phyloP scores from a whole-genome alignment of 2,329 filamentous ascomycete species.

The Emericellopsis atlantica region DNA sequence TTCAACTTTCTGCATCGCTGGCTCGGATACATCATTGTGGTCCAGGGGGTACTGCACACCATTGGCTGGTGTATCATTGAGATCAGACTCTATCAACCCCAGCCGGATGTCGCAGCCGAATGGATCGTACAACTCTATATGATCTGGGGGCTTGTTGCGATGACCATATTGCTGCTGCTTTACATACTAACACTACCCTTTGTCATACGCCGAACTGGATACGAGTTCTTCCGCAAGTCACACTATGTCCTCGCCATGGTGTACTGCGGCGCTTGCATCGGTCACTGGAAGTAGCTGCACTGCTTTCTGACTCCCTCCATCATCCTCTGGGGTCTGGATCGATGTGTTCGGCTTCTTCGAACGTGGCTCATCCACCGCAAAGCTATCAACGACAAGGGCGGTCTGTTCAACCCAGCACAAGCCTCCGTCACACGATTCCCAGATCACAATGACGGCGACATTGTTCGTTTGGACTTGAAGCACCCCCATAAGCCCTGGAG shows the following conservation, averaged over 20 bases:
- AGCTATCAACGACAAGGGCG: not conserved
- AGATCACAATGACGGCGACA: constrained; percentile 42
- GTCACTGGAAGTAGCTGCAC: constrained; percentile 50
- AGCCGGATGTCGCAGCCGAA: constrained; percentile 41
- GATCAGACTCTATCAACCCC: constrained; percentile 54
- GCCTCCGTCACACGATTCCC: constrained; percentile 31
- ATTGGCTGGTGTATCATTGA: constrained; percentile 60
- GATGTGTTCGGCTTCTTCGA: constrained; percentile 38
- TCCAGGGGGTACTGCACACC: constrained; percentile 56
- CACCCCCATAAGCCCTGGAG: constrained; percentile 49
- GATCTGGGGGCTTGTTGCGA: constrained; percentile 60
- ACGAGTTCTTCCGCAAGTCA: constrained; percentile 64
- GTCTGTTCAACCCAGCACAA: constrained; percentile 5
- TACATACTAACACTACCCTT: constrained; percentile 41
- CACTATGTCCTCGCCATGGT: constrained; percentile 63
- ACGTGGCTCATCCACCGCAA: constrained; percentile 27
- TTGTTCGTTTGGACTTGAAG: constrained; percentile 53
- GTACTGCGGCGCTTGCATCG: constrained; percentile 65
- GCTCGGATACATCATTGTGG: constrained; percentile 60
- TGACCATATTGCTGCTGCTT: constrained; percentile 48
- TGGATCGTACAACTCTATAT: constrained; percentile 57
- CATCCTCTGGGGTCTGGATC: constrained; percentile 46
- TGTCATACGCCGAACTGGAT: constrained; percentile 54
- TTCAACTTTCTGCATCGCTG: constrained; percentile 72
- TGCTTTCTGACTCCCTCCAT: constrained; percentile 52